Evolutionary conservation across 1,284 basidiomycete species (phyloP), one percentile per base, ranked within the genome.

Genomic region (Wolfiporia cocos): DNA sequence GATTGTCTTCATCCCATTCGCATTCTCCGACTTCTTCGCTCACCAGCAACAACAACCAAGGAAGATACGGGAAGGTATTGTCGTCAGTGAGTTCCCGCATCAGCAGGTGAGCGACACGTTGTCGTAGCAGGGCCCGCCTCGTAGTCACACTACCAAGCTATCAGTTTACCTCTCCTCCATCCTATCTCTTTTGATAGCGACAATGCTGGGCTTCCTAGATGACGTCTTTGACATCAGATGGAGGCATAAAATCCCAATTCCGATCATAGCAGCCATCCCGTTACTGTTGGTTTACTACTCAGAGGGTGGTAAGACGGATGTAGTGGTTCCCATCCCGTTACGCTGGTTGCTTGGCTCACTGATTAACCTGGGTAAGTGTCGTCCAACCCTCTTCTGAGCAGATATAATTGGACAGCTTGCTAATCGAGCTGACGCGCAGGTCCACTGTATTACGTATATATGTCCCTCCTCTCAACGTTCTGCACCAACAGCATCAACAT

Each of bases 401-500:
- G 10, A 7, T 23, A 19, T n/a, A 19, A 12, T 2, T n/a, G n/a
- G 9, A 24, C 44, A 42, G 19, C 15, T 22, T 39, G 37, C 15
- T 37, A 42, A 34, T 46, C 23, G 46, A 28, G 19, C 21, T 18
- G 14, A 36, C 36, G 6, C 22, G 17, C 32, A 92, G 94, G 93
- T 2, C 91, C 91, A 0, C 65, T 98, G 12, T 99, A 99, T 67
- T 99, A 99, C 63, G 50, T 95, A 36, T 99, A 98, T 70, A 97
- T 99, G 85, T 81, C 91, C 5, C 68, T 98, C 26, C 73, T 99
- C 7, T 97, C 94, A 12, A 99, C 92, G 0, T 99, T 99, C 63
- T 85, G 92, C 46, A 98, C 94, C 11, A 99, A 99, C 67, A 89
- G 88, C 62, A 97, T 99, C 75, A 99, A 99, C 64, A 99, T 99